Percentiles rank a stretch among this genome's conserved stretches.
These are phyloP conservation scores for Fusarium veterinarium DNA, from an alignment of 2,329 filamentous ascomycete genomes.

Conservation along the genomic window DNA sequence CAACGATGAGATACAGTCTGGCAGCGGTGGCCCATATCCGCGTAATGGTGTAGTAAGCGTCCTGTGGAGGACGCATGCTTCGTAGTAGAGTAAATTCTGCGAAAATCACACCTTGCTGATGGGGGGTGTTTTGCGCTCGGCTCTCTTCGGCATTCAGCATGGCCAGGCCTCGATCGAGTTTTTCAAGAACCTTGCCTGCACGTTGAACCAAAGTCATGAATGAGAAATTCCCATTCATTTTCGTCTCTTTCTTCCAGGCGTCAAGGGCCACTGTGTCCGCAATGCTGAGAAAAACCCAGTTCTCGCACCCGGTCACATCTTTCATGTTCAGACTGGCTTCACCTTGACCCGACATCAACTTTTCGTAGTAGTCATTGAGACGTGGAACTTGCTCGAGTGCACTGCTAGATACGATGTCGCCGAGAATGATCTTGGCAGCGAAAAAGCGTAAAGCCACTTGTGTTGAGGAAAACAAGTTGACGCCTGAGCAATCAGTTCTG, in stretches of 20 bases:
- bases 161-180: neutral
- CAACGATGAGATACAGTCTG: neutral
- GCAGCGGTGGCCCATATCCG: constrained; percentile 7
- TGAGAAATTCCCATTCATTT: neutral
- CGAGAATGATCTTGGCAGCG: constrained; percentile 48
- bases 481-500: no score
- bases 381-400: neutral
- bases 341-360: neutral
- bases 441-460: constrained; percentile 53
- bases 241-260: constrained; percentile 3
- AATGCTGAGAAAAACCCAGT: neutral
- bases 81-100: neutral
- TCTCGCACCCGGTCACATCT: constrained; percentile 13
- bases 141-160: fast-evolving
- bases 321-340: neutral
- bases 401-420: constrained; percentile 25
- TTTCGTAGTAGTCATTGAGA: neutral
- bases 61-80: neutral
- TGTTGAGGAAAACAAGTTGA: constrained; percentile 26
- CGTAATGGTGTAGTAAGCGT: neutral
- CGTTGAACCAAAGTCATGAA: constrained; percentile 1
- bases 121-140: fast-evolving
- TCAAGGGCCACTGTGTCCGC: neutral
- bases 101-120: neutral
- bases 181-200: neutral